These are phyloP conservation scores for Naganishia onofrii DNA, from an alignment of 768 basidiomycete species.

Conservation along the genomic window DNA sequence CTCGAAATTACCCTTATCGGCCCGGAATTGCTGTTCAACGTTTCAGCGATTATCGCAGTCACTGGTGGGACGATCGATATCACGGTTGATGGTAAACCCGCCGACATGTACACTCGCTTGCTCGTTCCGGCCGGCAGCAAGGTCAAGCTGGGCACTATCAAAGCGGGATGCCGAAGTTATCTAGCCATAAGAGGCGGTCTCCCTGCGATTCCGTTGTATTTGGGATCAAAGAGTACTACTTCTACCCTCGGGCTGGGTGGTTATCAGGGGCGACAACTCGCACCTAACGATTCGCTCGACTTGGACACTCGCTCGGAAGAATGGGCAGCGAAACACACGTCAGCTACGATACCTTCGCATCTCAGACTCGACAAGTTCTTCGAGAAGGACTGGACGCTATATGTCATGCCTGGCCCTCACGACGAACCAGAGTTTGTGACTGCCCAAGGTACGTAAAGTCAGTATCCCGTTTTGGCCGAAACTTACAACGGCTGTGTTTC, in stretches of 20 bases:
- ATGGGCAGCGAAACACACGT: conserved; percentile 30
- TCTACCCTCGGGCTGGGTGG: conserved; percentile 54
- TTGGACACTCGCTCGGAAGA: conserved; percentile 27
- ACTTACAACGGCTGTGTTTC: not conserved
- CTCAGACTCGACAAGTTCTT: conserved; percentile 35
- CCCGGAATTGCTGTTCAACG: conserved; percentile 59
- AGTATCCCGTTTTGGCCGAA: not conserved
- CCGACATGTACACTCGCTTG: conserved; percentile 59
- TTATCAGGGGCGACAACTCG: conserved; percentile 39
- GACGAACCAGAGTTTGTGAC: conserved; percentile 63
- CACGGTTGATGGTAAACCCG: conserved; percentile 54
- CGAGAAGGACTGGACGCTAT: conserved; percentile 57
- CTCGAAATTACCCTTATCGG: conserved; percentile 58
- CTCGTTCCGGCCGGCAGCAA: conserved; percentile 56
- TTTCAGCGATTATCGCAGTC: conserved; percentile 58
- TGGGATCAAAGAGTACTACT: conserved; percentile 59
- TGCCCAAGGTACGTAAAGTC: conserved; percentile 37
- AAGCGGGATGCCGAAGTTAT: conserved; percentile 60
- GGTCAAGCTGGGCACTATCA: conserved; percentile 55
- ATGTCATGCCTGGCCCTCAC: conserved; percentile 65
- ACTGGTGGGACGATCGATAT: conserved; percentile 59
- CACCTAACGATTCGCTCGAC: conserved; percentile 38
- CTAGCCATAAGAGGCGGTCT: conserved; percentile 64
- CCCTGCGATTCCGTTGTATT: conserved; percentile 57
- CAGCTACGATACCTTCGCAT: conserved; percentile 52